Evolutionary conservation across 208 protist genomes (phyloP).

Genomic region (Leishmania mexicana): DNA sequence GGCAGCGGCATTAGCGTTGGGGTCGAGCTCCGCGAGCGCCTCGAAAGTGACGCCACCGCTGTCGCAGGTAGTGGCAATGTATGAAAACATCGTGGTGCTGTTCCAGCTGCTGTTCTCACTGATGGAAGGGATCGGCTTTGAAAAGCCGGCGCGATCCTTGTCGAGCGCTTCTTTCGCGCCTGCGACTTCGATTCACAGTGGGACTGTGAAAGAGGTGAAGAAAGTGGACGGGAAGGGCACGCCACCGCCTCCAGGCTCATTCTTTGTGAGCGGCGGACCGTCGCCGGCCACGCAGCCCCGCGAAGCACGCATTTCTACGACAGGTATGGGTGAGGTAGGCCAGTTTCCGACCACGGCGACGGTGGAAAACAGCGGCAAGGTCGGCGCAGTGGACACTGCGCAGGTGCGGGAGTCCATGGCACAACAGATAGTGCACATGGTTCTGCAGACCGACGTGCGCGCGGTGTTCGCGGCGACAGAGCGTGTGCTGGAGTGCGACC

Average conservation of each 20-base stretch:
- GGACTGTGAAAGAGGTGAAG: not conserved
- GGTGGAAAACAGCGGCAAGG: not conserved
- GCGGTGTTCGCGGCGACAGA: slow-evolving; percentile 22
- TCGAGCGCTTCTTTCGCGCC: not conserved
- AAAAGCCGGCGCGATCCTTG: slow-evolving; percentile 2
- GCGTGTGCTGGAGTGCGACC: slow-evolving; percentile 35
- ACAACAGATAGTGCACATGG: slow-evolving; percentile 29
- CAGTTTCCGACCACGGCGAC: not conserved
- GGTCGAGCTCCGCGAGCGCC: not conserved
- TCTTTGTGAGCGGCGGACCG: not conserved
- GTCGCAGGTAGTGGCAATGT: slow-evolving; percentile 52
- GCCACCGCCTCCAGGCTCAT: not conserved
- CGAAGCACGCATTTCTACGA: too few species aligned
- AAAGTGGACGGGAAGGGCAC: not conserved
- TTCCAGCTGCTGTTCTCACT: slow-evolving; percentile 38
- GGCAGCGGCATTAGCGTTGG: not conserved
- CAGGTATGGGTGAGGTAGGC: not conserved
- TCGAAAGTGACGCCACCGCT: slow-evolving; percentile 11
- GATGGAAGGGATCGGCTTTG: slow-evolving; percentile 29
- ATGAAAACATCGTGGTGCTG: slow-evolving; percentile 69
- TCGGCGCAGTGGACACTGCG: slow-evolving; percentile 4
- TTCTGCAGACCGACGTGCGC: slow-evolving; percentile 34
- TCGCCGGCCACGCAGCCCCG: not conserved
- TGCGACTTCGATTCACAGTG: not conserved
- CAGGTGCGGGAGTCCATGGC: slow-evolving; percentile 30